phyloP scores from a whole-genome alignment of 345 rosid species.

The Citrus sinensis region DNA sequence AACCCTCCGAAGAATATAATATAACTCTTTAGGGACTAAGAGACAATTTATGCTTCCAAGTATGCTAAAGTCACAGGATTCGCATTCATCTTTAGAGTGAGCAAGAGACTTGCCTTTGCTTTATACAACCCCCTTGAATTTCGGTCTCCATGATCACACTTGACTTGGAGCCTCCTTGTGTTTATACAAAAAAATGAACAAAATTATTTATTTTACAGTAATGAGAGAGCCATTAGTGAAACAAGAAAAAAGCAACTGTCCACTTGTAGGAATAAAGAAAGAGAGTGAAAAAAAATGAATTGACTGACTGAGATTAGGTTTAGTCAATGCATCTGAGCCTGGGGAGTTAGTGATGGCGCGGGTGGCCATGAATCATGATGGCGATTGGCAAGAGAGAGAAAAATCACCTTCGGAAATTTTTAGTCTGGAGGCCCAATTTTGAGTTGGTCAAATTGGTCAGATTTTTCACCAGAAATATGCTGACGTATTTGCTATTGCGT shows the following conservation, averaged over 20 bases:
- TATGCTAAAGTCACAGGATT: not conserved
- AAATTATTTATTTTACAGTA: not conserved
- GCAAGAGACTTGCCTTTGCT: not conserved
- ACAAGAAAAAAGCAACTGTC: not conserved
- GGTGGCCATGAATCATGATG: no score
- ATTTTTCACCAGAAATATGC: not conserved
- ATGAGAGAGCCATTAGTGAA: not conserved
- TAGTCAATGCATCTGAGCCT: not conserved
- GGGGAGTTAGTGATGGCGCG: no score
- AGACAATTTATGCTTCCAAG: not conserved
- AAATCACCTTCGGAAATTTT: not conserved
- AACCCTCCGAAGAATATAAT: not conserved
- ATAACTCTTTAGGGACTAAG: not conserved
- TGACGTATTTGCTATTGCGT: not conserved
- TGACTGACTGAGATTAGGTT: not conserved
- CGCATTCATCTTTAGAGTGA: not conserved
- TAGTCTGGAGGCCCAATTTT: not conserved
- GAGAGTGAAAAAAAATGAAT: no score
- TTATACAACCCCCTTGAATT: not conserved
- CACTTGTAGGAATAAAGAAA: not conserved
- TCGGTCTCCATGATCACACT: not conserved
- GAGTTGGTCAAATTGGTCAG: not conserved
- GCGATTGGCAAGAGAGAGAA: not conserved
- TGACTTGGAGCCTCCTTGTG: not conserved
- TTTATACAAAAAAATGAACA: not conserved